Evolutionary conservation across 768 basidiomycete genomes (phyloP).

Genomic region (Suillus subaureus): DNA sequence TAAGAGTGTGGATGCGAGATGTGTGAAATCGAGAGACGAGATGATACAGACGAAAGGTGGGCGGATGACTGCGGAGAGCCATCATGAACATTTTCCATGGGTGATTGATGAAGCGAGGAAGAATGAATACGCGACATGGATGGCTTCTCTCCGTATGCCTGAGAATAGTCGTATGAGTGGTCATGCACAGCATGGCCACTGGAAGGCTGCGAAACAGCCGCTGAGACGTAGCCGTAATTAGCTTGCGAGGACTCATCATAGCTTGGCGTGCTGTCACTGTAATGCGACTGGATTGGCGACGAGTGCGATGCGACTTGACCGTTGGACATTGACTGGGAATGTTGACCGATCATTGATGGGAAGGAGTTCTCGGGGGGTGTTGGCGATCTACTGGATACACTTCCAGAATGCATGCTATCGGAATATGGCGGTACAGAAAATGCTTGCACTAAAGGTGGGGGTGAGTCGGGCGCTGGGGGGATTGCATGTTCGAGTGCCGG

Average conservation of each 20-base stretch:
- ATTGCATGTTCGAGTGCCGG: constrained; percentile 49
- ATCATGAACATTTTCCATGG: constrained; percentile 29
- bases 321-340: constrained; percentile 39
- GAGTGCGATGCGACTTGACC: constrained; percentile 33
- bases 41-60: constrained; percentile 40
- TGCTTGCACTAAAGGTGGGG: constrained; percentile 56
- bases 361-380: constrained; percentile 49
- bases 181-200: constrained; percentile 25
- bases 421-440: constrained; percentile 25
- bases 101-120: constrained; percentile 29
- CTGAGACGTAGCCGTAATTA: constrained; percentile 30
- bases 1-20: constrained; percentile 57
- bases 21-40: constrained; percentile 63
- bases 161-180: constrained; percentile 29
- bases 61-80: constrained; percentile 34
- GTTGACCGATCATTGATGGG: constrained; percentile 34
- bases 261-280: constrained; percentile 31
- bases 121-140: constrained; percentile 33
- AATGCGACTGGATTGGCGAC: constrained; percentile 32
- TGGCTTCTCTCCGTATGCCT: constrained; percentile 32
- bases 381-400: constrained; percentile 44
- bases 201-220: constrained; percentile 26
- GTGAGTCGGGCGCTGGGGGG: constrained; percentile 54
- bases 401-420: constrained; percentile 33
- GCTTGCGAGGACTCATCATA: constrained; percentile 36